These are phyloP conservation scores for Cyathus striatus DNA, from an alignment of 768 basidiomycete species.

Conservation along the genomic window DNA sequence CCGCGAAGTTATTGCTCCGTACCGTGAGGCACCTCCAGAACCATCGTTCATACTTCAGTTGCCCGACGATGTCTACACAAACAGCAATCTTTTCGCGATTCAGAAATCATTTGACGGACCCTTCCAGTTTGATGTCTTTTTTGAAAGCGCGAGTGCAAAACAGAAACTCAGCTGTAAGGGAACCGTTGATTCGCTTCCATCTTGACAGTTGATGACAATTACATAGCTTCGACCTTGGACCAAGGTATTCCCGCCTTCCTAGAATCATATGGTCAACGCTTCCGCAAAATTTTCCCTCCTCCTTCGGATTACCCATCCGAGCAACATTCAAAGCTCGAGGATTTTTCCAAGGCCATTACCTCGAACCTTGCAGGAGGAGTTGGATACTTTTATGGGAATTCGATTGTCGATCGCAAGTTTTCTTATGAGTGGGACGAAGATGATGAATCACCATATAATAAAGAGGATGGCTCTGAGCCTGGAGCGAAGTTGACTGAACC, in stretches of 20 bases:
- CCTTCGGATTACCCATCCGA: slow-evolving; percentile 47
- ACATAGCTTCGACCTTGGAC: slow-evolving; percentile 58
- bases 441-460: slow-evolving; percentile 30
- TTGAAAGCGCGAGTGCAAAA: slow-evolving; percentile 68
- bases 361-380: slow-evolving; percentile 91
- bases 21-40: slow-evolving; percentile 62
- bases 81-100: slow-evolving; percentile 79
- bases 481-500: slow-evolving; percentile 74
- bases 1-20: slow-evolving; percentile 46
- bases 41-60: slow-evolving; percentile 77
- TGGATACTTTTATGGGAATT: slow-evolving; percentile 91
- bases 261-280: slow-evolving; percentile 58
- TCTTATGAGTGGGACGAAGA: slow-evolving; percentile 90
- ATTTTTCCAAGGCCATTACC: slow-evolving; percentile 85
- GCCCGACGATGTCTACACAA: slow-evolving; percentile 64
- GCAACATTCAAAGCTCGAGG: slow-evolving; percentile 43
- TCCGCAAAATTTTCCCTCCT: slow-evolving; percentile 66
- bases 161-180: slow-evolving; percentile 61
- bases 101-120: slow-evolving; percentile 83
- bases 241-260: slow-evolving; percentile 64
- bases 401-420: slow-evolving; percentile 81
- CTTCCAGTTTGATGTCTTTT: slow-evolving; percentile 89
- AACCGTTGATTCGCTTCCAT: too few species aligned
- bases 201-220: too few species aligned
- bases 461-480: slow-evolving; percentile 30